Conservation (phyloP, 2,329 filamentous ascomycete genomes). For the Neonectria punicea region DNA sequence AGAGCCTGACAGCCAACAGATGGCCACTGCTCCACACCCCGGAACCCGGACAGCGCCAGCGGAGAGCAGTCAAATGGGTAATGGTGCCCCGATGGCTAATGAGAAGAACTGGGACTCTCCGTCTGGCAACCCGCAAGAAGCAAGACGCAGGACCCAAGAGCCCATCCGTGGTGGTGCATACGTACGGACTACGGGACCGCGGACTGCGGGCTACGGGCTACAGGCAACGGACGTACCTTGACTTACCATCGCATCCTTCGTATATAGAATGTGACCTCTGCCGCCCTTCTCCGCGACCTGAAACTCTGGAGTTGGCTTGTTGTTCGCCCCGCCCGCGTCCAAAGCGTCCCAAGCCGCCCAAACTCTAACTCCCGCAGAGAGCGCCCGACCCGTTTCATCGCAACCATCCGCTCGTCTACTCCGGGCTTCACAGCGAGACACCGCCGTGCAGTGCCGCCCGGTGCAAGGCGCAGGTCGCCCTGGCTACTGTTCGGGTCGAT, state of each 20-base stretch:
- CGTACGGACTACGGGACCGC: background rate
- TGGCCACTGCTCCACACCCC: conserved; percentile 38
- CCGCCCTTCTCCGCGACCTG: conserved; percentile 33
- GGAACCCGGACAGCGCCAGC: conserved; percentile 26
- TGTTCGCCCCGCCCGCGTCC: conserved; percentile 23
- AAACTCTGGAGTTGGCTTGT: conserved; percentile 34
- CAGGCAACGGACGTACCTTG: background rate
- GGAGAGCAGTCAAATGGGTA: conserved; percentile 36
- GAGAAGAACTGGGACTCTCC: conserved; percentile 1
- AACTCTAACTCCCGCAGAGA: conserved; percentile 21
- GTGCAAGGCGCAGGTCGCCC: conserved; percentile 15
- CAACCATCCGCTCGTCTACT: conserved; percentile 21
- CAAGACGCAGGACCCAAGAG: background rate
- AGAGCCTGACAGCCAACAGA: conserved; percentile 31
- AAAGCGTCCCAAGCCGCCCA: conserved; percentile 15
- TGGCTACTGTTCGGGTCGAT: conserved; percentile 8
- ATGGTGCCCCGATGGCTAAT: conserved; percentile 27
- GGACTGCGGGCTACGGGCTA: background rate
- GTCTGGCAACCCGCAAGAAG: conserved; percentile 7
- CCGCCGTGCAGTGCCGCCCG: background rate
- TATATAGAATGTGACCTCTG: conserved; percentile 44
- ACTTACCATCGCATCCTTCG: conserved; percentile 16
- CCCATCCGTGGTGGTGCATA: background rate
- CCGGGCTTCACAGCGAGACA: background rate
- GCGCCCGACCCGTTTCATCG: conserved; percentile 27